Percentiles rank a stretch among this genome's conserved stretches.
Evolutionary conservation across 805 yeast genomes (phyloP).

Genomic region (Yarrowia deformans): DNA sequence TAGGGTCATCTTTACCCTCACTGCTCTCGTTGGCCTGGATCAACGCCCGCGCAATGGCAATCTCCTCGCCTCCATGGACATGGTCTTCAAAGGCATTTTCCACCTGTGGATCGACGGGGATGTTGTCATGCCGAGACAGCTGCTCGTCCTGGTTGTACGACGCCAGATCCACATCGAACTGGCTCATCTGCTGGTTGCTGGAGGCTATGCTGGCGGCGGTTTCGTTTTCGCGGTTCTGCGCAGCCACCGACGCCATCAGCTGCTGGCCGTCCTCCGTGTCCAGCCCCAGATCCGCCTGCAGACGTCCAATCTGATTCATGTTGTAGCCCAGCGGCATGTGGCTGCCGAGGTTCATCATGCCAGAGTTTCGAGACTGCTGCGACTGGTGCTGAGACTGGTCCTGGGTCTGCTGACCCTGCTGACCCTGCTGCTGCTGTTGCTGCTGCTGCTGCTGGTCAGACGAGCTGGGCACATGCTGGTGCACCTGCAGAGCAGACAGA

Average conservation of each 20-base stretch:
- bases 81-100: slow-evolving; percentile 56
- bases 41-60: slow-evolving; percentile 70
- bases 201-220: slow-evolving; percentile 47
- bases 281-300: slow-evolving; percentile 42
- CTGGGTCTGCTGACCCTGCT: background rate
- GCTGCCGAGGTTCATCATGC: slow-evolving; percentile 10
- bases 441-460: slow-evolving; percentile 18
- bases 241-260: slow-evolving; percentile 67
- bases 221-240: slow-evolving; percentile 43
- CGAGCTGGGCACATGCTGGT: slow-evolving; percentile 18
- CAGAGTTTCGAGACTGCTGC: slow-evolving; percentile 26
- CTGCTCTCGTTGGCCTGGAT: slow-evolving; percentile 61
- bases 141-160: slow-evolving; percentile 43
- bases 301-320: slow-evolving; percentile 35
- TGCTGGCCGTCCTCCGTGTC: slow-evolving; percentile 59
- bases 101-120: slow-evolving; percentile 68
- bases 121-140: slow-evolving; percentile 47
- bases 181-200: slow-evolving; percentile 30
- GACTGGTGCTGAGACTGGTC: slow-evolving; percentile 12
- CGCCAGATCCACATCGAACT: slow-evolving; percentile 36
- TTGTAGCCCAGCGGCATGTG: slow-evolving; percentile 31
- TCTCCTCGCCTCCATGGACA: slow-evolving; percentile 58
- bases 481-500: slow-evolving; percentile 43
- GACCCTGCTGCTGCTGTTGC: slow-evolving; percentile 10
- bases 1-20: slow-evolving; percentile 39